phyloP scores from a whole-genome alignment of 495 filamentous ascomycete genomes.

The Tuber microsphaerosporum region DNA sequence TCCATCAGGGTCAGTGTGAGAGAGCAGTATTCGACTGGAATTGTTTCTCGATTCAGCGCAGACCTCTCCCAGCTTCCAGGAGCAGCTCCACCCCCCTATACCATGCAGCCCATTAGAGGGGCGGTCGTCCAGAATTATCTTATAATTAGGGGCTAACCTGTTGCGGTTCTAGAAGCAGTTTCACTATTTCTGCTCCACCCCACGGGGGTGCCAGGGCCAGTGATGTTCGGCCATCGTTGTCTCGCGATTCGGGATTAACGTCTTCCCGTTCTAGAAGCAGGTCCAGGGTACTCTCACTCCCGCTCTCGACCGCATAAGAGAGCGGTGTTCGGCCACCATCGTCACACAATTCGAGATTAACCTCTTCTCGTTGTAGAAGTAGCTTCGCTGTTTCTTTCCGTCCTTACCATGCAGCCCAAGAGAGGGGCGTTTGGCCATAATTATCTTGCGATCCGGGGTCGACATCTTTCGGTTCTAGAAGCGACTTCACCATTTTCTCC shows the following conservation, averaged over 20 bases:
- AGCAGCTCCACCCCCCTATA: too few relatives aligned
- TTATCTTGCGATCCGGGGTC: slow-evolving; percentile 23
- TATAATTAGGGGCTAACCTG: slow-evolving; percentile 10
- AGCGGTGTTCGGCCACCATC: too few relatives aligned
- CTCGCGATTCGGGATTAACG: slow-evolving; percentile 18
- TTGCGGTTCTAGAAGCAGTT: slow-evolving; percentile 30
- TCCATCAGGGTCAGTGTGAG: too few relatives aligned
- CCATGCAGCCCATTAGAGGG: too few relatives aligned
- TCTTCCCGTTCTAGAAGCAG: slow-evolving; percentile 13
- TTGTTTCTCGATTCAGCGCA: background rate
- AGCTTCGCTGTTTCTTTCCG: slow-evolving; percentile 37
- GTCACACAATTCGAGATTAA: slow-evolving; percentile 9
- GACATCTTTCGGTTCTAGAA: slow-evolving; percentile 33
- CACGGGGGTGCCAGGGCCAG: slow-evolving; percentile 43
- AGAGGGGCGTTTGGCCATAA: slow-evolving; percentile 43
- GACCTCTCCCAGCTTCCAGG: slow-evolving; percentile 7
- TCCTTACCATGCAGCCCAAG: slow-evolving; percentile 43
- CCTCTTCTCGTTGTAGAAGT: slow-evolving; percentile 27
- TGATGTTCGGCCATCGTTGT: slow-evolving; percentile 39
- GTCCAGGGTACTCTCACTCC: slow-evolving; percentile 32
- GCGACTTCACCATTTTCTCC: slow-evolving; percentile 26
- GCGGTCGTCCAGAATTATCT: too few relatives aligned
- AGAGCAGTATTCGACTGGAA: too few relatives aligned
- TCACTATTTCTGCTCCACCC: slow-evolving; percentile 38
- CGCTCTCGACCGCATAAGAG: too few relatives aligned